phyloP scores from a whole-genome alignment of 2,329 filamentous ascomycete genomes.

The Incumbomyces lentus region DNA sequence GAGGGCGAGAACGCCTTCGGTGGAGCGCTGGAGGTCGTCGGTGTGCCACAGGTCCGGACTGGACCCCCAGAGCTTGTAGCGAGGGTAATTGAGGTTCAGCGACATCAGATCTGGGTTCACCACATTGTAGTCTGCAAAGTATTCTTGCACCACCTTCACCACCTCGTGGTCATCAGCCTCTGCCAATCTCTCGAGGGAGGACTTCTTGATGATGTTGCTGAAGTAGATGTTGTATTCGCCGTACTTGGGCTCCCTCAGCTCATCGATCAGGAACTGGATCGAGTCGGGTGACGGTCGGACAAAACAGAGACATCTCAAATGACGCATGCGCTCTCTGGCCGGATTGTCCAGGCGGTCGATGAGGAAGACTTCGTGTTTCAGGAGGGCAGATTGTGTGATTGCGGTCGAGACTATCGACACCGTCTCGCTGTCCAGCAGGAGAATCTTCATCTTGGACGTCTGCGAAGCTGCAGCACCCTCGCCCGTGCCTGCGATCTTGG shows the following conservation, averaged over 20 bases:
- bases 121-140: conserved; percentile 92
- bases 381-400: conserved; percentile 84
- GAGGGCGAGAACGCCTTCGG: conserved; percentile 75
- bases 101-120: conserved; percentile 91
- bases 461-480: conserved; percentile 54
- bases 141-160: conserved; percentile 85
- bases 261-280: conserved; percentile 87
- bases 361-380: conserved; percentile 95
- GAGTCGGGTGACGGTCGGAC: conserved; percentile 85
- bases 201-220: conserved; percentile 96
- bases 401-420: conserved; percentile 88
- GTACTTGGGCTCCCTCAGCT: conserved; percentile 90
- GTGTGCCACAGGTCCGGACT: conserved; percentile 82
- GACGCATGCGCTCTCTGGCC: conserved; percentile 92
- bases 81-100: conserved; percentile 60
- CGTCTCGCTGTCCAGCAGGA: conserved; percentile 87
- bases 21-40: conserved; percentile 73
- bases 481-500: conserved; percentile 83
- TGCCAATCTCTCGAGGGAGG: conserved; percentile 80
- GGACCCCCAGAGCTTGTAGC: conserved; percentile 68
- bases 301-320: conserved; percentile 86
- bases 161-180: conserved; percentile 98
- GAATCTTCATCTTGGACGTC: conserved; percentile 94
- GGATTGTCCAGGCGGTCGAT: conserved; percentile 90
- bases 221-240: conserved; percentile 97